Evolutionary conservation across 225 moss, liverwort and hornwort genomes (phyloP).

Genomic region (Ulota crispa): DNA sequence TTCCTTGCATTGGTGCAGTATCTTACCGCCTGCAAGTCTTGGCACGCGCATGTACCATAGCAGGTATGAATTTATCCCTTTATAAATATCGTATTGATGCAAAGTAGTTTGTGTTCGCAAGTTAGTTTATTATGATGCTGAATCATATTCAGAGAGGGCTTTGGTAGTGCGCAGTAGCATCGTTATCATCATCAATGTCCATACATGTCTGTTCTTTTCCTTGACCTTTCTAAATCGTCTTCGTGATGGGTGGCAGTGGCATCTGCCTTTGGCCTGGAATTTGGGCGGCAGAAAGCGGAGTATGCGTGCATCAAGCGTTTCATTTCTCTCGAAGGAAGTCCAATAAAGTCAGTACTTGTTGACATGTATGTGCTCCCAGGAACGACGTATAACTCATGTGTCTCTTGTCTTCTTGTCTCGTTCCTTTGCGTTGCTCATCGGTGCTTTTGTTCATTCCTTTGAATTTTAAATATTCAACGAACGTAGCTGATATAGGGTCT

Average conservation of each 20-base stretch:
- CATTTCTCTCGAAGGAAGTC: slow-evolving; percentile 48
- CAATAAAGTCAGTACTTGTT: slow-evolving; percentile 41
- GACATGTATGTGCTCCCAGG: slow-evolving; percentile 40
- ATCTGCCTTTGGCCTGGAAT: slow-evolving; percentile 41
- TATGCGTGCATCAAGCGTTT: slow-evolving; percentile 51
- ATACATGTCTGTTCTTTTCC: background rate
- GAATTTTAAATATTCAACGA: background rate
- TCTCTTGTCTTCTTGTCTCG: background rate
- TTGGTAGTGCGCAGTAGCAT: background rate
- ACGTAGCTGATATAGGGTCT: background rate
- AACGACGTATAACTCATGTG: background rate
- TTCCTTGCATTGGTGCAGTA: slow-evolving; percentile 40
- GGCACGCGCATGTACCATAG: slow-evolving; percentile 40
- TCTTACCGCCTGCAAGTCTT: slow-evolving; percentile 44
- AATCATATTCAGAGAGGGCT: slow-evolving; percentile 7
- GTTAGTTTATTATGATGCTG: background rate
- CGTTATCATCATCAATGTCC: background rate
- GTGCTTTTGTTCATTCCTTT: background rate
- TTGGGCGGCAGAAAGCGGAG: slow-evolving; percentile 38
- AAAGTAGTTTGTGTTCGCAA: background rate
- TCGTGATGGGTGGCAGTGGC: slow-evolving; percentile 42
- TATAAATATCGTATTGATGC: background rate
- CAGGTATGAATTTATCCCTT: slow-evolving; percentile 22
- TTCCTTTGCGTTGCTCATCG: background rate
- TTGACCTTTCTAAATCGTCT: background rate